Evolutionary conservation across 305 asterid species (phyloP), one percentile per base, ranked within the genome.

Genomic region (Euphrasia arctica): DNA sequence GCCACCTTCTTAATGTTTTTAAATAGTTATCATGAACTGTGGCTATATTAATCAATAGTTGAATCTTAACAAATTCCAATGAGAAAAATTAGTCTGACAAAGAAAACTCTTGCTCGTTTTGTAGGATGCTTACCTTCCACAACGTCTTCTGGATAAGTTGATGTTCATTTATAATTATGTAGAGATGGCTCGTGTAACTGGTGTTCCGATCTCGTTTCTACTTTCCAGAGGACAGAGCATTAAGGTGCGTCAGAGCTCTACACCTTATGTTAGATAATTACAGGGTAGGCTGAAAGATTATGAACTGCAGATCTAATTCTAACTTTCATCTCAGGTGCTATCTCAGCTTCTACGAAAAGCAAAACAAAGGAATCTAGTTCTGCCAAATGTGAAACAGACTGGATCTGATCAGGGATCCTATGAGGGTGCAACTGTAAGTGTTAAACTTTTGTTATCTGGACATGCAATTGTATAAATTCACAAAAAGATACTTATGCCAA

Each of bases 171-270:
- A 93, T 80, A 93, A 93, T 75, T 93, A 90, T 78, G 95, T 93
- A 75, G 99, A 93, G 83, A 93, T 93, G 99, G 99, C 99, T 79
- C 94, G 99, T 75, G 99, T 93, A 54, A 93, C 99, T n/a, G 99
- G 99, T 72, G 99, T 93, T 70, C 99, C 99, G 43, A 83, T 93
- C 70, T 90, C 97, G 27, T 93, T 90, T 79, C 95, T 93, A 65
- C 92, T 93, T 58, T 83, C 99, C 66, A 82, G 97, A 77, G 99
- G 99, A 70, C 99, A 93, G 87, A 90, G 97, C 80, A 93, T 93
- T 66, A 93, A 93, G 96, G 99, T 67, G 54, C 50, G 47, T 39
- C 66, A 54, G 15, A 70, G 61, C 57, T 79, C 74, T 69, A 43
- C 66, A 15, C n/a, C 63, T 63, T 57, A n/a, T 13, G 14, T 45